Evolutionary conservation across 352 stramenopile genomes (phyloP).

Genomic region (Globisporangium uncinulatum): DNA sequence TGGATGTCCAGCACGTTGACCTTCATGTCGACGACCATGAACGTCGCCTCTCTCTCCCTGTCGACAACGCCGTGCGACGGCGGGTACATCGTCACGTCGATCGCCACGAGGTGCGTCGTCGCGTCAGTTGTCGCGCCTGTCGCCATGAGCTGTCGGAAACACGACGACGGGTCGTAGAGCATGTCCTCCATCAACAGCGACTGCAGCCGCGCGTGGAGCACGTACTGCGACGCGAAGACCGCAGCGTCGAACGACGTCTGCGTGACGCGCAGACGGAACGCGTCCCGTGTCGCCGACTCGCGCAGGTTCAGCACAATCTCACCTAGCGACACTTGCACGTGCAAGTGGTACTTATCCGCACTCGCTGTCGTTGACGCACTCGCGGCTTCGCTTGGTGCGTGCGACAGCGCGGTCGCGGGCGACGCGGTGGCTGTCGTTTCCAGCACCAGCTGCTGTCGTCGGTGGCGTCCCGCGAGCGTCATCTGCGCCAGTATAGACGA

Average conservation of each 20-base stretch:
- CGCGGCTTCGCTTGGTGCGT: not conserved
- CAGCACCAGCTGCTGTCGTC: not conserved
- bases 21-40: constrained; percentile 48
- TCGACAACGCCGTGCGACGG: constrained; percentile 1
- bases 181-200: constrained; percentile 67
- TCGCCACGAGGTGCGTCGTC: constrained; percentile 34
- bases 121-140: constrained; percentile 20
- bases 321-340: constrained; percentile 42
- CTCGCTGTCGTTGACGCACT: not conserved
- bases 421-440: not conserved
- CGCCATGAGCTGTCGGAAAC: constrained; percentile 63
- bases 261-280: constrained; percentile 40
- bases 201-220: constrained; percentile 43
- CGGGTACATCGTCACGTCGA: constrained; percentile 44
- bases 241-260: constrained; percentile 43
- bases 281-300: constrained; percentile 38
- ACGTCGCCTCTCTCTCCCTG: constrained; percentile 8
- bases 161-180: constrained; percentile 38
- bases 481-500: constrained; percentile 15
- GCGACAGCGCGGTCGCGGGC: not conserved
- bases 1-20: constrained; percentile 75
- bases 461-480: not conserved
- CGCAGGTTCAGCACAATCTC: constrained; percentile 50
- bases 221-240: constrained; percentile 40
- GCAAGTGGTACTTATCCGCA: constrained; percentile 38